Conservation (phyloP, 1,284 basidiomycete species). For the Earliella scabrosa region DNA sequence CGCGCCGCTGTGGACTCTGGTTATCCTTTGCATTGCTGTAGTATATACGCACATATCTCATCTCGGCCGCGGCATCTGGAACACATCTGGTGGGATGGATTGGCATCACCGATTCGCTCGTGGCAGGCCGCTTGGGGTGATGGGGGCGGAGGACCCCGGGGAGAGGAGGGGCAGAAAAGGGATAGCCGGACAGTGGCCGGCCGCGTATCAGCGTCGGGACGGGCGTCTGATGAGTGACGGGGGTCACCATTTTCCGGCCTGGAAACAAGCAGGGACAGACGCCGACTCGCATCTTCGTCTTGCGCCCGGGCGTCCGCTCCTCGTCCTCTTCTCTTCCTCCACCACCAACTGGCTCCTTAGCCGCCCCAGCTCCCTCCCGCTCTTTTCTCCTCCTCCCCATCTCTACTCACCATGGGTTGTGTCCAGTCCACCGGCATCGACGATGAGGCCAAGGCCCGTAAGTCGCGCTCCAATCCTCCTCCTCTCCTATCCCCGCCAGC, state of each 20-base stretch:
- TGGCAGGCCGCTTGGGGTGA: too few relatives aligned
- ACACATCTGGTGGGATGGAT: too few relatives aligned
- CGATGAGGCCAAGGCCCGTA: conserved; percentile 82
- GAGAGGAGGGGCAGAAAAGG: too few relatives aligned
- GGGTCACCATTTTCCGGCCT: too few relatives aligned
- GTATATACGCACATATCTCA: too few relatives aligned
- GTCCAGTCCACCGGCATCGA: conserved; percentile 72
- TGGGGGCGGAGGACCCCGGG: not conserved
- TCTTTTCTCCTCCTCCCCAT: conserved; percentile 23
- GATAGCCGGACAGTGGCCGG: not conserved
- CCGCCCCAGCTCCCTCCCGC: conserved; percentile 22
- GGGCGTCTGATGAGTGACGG: not conserved
- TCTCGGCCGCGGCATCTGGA: too few relatives aligned
- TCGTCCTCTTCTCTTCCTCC: conserved; percentile 9
- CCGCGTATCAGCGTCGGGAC: not conserved
- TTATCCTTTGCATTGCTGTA: too few relatives aligned
- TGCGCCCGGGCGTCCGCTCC: not conserved
- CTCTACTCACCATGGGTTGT: conserved; percentile 64
- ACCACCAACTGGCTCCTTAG: conserved; percentile 15
- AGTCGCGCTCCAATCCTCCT: conserved; percentile 40
- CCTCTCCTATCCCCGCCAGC: not conserved
- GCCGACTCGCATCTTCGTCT: too few relatives aligned
- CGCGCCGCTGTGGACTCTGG: not conserved
- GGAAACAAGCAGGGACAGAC: too few relatives aligned
- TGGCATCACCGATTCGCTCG: too few relatives aligned